Percentiles rank a stretch among this genome's conserved stretches.
These are phyloP conservation scores for Phytomonas sp. DNA, from an alignment of 208 protist species.

Conservation along the genomic window DNA sequence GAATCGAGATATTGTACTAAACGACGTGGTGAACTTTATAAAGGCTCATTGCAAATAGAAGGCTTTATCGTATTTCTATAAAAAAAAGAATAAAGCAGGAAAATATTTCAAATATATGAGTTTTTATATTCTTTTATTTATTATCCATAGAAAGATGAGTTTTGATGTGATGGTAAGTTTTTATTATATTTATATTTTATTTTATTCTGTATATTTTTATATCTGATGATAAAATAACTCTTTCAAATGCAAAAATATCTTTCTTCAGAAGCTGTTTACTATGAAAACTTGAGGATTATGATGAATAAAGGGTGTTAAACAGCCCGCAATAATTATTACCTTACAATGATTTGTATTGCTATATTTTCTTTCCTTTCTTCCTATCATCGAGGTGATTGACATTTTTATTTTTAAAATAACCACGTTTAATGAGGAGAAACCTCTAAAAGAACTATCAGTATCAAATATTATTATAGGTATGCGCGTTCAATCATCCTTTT, in stretches of 20 bases:
- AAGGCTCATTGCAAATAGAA: constrained; percentile 13
- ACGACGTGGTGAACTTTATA: constrained; percentile 51
- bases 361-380: too few relatives aligned
- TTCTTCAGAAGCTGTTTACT: too few relatives aligned
- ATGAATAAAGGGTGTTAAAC: too few relatives aligned
- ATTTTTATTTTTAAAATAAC: background rate
- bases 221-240: background rate
- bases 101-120: background rate
- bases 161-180: too few relatives aligned
- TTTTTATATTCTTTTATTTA: constrained; percentile 16
- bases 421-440: background rate
- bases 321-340: too few relatives aligned
- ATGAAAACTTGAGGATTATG: too few relatives aligned
- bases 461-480: background rate
- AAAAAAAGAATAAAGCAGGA: background rate
- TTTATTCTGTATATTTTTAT: background rate
- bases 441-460: background rate
- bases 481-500: background rate
- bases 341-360: too few relatives aligned
- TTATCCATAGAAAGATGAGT: constrained; percentile 14
- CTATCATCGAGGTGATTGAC: too few relatives aligned
- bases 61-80: background rate
- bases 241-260: background rate
- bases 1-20: constrained; percentile 33
- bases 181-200: background rate